Evolutionary conservation across 257 asterid species (phyloP), one percentile per base, ranked within the genome.

Genomic region (Solanum appendiculatum): DNA sequence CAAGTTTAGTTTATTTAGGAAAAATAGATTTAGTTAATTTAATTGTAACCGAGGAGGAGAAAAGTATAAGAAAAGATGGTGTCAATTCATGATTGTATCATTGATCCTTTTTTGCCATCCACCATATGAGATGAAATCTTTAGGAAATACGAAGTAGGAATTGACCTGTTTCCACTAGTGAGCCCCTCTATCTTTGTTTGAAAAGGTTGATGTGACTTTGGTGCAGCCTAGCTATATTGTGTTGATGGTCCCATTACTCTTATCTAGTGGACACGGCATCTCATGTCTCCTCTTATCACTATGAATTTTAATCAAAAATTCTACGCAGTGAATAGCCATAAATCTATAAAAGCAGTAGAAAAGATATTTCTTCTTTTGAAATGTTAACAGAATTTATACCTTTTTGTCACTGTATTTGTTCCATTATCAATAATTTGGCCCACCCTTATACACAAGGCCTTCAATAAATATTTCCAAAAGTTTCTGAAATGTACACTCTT

Each of bases 401-500:
- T 75, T 68, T 73, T 23, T 56, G 56, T 44, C 68, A 68, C 70
- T 44, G 78, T 88, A 27, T 69, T 21, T 23, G 39, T 82, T 85
- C 92, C 89, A 89, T 87, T 86, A 68, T 37, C 51, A 42, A 83
- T 16, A 34, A 20, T 31, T 27, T 89, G 90, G 83, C 87, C 92
- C 95, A 37, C 64, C 89, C 82, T 42, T 89, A 90, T 40, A 39
- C 8, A 58, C 21, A 42, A 9, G 15, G 6, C 80, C 86, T 81
- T 80, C 90, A 91, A 87, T 91, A 91, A 92, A 91, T 90, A 88
- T 91, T 88, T 87, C 82, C 33, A 88, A 90, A 86, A 77, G 87
- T 90, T 87, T 33, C 86, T 75, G 85, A 88, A 86, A 88, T 84
- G 90, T 56, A 83, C 89, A 83, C 73, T 77, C 87, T 56, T 83